Conservation (phyloP, 129 eudicot species). For the Glebionis coronaria region DNA sequence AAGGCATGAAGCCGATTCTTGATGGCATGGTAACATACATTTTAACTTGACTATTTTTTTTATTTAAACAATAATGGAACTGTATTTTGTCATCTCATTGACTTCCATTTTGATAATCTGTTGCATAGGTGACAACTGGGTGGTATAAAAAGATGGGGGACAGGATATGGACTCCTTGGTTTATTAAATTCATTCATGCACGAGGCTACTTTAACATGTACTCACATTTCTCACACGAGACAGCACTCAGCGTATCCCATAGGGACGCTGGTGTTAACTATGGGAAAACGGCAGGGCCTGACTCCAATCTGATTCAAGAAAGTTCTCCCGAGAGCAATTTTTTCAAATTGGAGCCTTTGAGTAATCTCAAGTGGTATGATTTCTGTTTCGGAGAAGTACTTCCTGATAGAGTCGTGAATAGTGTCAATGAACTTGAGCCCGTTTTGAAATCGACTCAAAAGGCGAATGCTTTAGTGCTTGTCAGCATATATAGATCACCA, state of each 20-base stretch:
- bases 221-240: constrained; percentile 65
- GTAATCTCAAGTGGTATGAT: constrained; percentile 79
- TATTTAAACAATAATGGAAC: neutral
- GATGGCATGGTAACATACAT: constrained; percentile 79
- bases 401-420: constrained; percentile 55
- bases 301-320: constrained; percentile 63
- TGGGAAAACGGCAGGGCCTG: constrained; percentile 94
- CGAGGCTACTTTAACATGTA: constrained; percentile 81
- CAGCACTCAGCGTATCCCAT: constrained; percentile 86
- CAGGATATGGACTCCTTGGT: constrained; percentile 97
- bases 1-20: constrained; percentile 71
- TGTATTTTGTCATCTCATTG: neutral
- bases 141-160: constrained; percentile 96
- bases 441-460: constrained; percentile 50
- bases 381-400: constrained; percentile 71
- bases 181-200: constrained; percentile 75
- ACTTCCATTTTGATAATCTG: constrained; percentile 4
- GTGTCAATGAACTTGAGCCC: constrained; percentile 41
- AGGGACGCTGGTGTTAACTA: constrained; percentile 94
- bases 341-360: constrained; percentile 55
- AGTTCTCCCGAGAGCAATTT: constrained; percentile 32
- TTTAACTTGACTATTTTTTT: neutral
- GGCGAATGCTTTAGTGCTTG: constrained; percentile 45
- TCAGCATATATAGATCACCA: constrained; percentile 43
- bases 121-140: constrained; percentile 73